Percentiles rank a stretch among this genome's conserved stretches.
These are phyloP conservation scores for Panicum miliaceum DNA, from an alignment of 176 grass and related monocot species.

Conservation along the genomic window DNA sequence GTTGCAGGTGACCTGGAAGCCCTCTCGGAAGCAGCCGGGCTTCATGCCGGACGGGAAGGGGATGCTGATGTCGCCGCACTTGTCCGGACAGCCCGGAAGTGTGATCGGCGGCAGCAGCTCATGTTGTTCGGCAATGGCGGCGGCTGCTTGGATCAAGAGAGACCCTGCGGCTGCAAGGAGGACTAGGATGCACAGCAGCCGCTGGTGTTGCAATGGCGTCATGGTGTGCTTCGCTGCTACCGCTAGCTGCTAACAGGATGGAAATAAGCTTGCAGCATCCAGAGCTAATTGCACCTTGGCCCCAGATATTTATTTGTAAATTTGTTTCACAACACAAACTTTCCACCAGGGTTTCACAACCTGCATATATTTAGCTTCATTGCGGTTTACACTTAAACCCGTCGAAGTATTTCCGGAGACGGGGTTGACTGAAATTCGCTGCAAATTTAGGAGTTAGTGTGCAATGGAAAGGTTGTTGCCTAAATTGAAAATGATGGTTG, in stretches of 20 bases:
- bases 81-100: background rate
- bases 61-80: slow-evolving; percentile 16
- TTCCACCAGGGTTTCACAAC: too few relatives aligned
- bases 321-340: too few relatives aligned
- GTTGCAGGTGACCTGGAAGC: background rate
- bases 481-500: too few relatives aligned
- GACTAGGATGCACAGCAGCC: background rate
- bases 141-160: background rate
- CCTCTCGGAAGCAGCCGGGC: background rate
- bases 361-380: too few relatives aligned
- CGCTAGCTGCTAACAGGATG: background rate
- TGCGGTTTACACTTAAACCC: too few relatives aligned
- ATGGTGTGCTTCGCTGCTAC: background rate
- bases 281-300: too few relatives aligned
- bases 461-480: too few relatives aligned
- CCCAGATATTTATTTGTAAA: too few relatives aligned
- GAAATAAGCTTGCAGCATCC: background rate
- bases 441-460: too few relatives aligned
- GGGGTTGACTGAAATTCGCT: too few relatives aligned
- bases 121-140: background rate
- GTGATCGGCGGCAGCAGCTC: background rate
- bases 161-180: background rate
- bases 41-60: background rate
- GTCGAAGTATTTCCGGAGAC: too few relatives aligned
- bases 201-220: background rate